A percentile compares a stretch with the other conserved stretches of the same genome.
Conservation (phyloP, 2,329 filamentous ascomycete genomes). For the Apiospora aurea region DNA sequence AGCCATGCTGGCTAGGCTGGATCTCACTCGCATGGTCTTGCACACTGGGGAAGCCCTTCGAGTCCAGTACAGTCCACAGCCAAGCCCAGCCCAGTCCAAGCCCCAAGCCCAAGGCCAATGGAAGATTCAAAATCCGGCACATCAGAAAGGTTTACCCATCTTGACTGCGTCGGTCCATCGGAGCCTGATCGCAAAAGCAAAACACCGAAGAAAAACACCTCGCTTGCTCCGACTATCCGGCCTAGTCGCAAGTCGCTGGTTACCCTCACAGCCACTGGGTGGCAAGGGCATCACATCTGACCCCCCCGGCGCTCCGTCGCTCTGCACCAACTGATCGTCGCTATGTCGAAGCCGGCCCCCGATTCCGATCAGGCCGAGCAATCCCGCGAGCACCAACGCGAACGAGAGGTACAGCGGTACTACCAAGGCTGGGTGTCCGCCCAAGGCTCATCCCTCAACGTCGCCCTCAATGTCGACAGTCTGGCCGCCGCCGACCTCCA, state of each 20-base stretch:
- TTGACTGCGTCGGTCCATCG: neutral
- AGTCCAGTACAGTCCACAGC: neutral
- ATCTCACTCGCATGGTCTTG: neutral
- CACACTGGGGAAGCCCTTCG: slow-evolving; percentile 3
- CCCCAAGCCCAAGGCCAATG: neutral
- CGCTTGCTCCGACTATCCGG: slow-evolving; percentile 1
- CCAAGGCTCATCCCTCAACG: slow-evolving; percentile 42
- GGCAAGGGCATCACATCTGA: slow-evolving; percentile 8
- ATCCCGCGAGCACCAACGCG: slow-evolving; percentile 30
- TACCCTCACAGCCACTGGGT: slow-evolving; percentile 13
- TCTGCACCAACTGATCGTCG: neutral
- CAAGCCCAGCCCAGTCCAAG: neutral
- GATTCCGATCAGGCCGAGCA: neutral
- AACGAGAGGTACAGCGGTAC: slow-evolving; percentile 42
- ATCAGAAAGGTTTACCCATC: neutral
- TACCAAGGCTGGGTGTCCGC: slow-evolving; percentile 43
- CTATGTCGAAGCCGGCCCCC: neutral
- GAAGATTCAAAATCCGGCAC: neutral
- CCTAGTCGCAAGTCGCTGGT: neutral
- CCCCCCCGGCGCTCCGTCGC: neutral
- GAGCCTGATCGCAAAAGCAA: slow-evolving; percentile 4
- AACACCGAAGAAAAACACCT: neutral
- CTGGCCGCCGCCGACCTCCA: slow-evolving; percentile 38
- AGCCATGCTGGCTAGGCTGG: neutral
- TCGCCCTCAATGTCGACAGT: slow-evolving; percentile 42